Conservation (phyloP, 1,139 yeast species). For the Williopsis jadinii region DNA sequence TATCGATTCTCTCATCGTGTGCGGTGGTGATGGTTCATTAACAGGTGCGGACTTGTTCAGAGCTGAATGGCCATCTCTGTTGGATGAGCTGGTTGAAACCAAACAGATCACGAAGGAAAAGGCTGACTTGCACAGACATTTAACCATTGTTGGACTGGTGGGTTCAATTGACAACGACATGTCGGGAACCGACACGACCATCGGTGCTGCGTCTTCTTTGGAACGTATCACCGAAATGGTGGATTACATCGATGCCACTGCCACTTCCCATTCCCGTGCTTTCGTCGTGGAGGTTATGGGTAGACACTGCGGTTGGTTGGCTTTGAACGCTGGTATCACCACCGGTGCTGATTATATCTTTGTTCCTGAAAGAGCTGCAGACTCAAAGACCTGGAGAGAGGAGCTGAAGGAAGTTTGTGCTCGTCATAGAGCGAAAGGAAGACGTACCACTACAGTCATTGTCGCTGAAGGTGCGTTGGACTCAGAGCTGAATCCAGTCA, state of each 20-base stretch:
- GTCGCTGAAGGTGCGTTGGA: constrained; percentile 84
- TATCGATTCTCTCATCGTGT: constrained; percentile 71
- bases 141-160: constrained; percentile 71
- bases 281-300: constrained; percentile 89
- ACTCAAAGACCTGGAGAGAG: constrained; percentile 54
- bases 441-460: constrained; percentile 72
- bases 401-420: constrained; percentile 59
- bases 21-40: constrained; percentile 83
- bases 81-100: constrained; percentile 47
- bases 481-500: constrained; percentile 55
- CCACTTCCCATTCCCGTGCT: constrained; percentile 76
- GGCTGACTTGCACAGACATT: constrained; percentile 44
- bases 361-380: constrained; percentile 73
- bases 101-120: constrained; percentile 45
- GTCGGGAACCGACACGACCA: constrained; percentile 77
- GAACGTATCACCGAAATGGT: constrained; percentile 73
- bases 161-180: constrained; percentile 83
- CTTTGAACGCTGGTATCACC: constrained; percentile 75
- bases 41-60: constrained; percentile 81
- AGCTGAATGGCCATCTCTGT: constrained; percentile 71
- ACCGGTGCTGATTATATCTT: constrained; percentile 77
- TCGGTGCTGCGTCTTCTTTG: constrained; percentile 73
- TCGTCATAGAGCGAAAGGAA: constrained; percentile 63
- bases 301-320: constrained; percentile 85
- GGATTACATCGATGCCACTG: constrained; percentile 80